Percentiles rank a stretch among this genome's conserved stretches.
Conservation (phyloP, 441 rosid genomes). For the Aleurites moluccanus region DNA sequence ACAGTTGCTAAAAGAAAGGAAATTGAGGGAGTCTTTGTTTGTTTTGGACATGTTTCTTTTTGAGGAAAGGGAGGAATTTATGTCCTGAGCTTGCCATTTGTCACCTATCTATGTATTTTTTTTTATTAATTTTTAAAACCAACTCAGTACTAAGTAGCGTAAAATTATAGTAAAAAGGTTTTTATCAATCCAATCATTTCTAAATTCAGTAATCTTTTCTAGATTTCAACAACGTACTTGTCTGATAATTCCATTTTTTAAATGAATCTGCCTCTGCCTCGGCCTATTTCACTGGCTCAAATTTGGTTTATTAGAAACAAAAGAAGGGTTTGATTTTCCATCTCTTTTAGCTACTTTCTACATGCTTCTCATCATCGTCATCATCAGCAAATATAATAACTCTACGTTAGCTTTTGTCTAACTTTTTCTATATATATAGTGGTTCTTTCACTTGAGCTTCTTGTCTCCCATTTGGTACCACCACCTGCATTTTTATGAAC, state of each 20-base stretch:
- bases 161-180: neutral
- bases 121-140: neutral
- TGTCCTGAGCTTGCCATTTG: conserved; percentile 8
- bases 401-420: no score
- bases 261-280: no score
- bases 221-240: neutral
- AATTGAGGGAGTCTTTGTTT: neutral
- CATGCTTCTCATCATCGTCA: no score
- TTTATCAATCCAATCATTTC: neutral
- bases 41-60: conserved; percentile 3
- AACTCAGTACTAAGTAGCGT: neutral
- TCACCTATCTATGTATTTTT: neutral
- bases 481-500: no score
- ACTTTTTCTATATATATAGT: no score
- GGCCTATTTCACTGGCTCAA: no score
- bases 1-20: conserved; percentile 1
- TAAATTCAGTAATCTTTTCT: neutral
- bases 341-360: no score
- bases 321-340: no score
- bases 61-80: conserved; percentile 2
- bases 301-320: no score
- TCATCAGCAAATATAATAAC: no score
- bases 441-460: no score
- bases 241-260: neutral
- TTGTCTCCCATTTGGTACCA: no score